These are phyloP conservation scores for Moniliella sp. DNA, from an alignment of 1,284 basidiomycete genomes.

Conservation along the genomic window DNA sequence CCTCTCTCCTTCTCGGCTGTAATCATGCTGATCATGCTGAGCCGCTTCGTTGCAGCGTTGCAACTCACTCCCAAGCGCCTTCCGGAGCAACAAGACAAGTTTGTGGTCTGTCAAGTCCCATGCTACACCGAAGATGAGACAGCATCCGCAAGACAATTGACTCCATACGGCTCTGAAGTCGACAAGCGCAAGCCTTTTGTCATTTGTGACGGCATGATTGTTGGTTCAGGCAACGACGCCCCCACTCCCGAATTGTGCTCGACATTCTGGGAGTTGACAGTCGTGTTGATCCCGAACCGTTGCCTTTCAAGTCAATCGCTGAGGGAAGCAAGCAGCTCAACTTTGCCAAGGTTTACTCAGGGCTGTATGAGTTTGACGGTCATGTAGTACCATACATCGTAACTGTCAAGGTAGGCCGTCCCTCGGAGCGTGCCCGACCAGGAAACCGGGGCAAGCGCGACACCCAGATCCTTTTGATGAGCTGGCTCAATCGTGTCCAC, in stretches of 20 bases:
- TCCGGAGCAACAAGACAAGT: constrained; percentile 86
- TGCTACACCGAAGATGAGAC: constrained; percentile 96
- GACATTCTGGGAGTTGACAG: constrained; percentile 88
- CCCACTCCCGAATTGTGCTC: constrained; percentile 69
- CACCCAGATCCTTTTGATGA: constrained; percentile 79
- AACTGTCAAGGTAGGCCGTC: constrained; percentile 85
- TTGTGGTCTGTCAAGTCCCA: constrained; percentile 58
- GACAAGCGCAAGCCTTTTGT: constrained; percentile 92
- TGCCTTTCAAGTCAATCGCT: constrained; percentile 78
- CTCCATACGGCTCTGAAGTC: constrained; percentile 68
- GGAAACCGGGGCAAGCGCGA: constrained; percentile 96
- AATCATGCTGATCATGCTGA: constrained; percentile 55
- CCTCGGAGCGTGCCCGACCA: constrained; percentile 73
- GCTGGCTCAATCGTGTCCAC: constrained; percentile 85
- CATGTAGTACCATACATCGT: constrained; percentile 80
- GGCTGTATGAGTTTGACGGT: constrained; percentile 81
- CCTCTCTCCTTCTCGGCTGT: constrained; percentile 58
- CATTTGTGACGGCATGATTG: constrained; percentile 80
- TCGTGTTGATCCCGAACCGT: constrained; percentile 70
- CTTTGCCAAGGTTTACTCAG: constrained; percentile 87
- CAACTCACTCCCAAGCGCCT: constrained; percentile 59
- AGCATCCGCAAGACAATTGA: constrained; percentile 80
- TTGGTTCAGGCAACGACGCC: constrained; percentile 81
- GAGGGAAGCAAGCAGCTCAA: constrained; percentile 81
- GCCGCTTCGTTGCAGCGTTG: constrained; percentile 73